Evolutionary conservation across 306 rosid species (phyloP).

Genomic region (Malus orientalis): DNA sequence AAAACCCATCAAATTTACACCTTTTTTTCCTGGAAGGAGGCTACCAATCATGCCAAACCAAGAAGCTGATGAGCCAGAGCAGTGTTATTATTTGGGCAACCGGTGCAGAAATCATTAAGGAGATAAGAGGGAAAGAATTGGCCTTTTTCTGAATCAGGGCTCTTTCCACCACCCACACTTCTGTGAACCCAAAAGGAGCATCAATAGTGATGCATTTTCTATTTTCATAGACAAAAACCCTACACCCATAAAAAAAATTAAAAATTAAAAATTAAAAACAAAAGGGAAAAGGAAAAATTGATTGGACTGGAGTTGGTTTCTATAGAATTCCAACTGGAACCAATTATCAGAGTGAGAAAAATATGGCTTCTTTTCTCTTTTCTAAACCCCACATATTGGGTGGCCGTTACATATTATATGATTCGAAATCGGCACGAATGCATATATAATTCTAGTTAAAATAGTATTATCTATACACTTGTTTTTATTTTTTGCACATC

Average conservation of each 20-base stretch:
- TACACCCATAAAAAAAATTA: conserved; percentile 8
- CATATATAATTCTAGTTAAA: too few species aligned
- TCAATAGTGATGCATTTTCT: conserved; percentile 31
- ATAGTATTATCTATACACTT: too few species aligned
- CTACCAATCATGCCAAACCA: conserved; percentile 41
- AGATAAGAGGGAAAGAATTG: conserved; percentile 35
- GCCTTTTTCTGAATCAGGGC: conserved; percentile 40
- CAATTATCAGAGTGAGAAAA: conserved; percentile 26
- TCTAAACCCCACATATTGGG: neutral
- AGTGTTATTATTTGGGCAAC: conserved; percentile 41
- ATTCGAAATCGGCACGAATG: neutral
- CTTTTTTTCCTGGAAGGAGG: neutral
- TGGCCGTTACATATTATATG: neutral
- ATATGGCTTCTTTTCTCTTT: neutral
- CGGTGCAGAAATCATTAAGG: conserved; percentile 36
- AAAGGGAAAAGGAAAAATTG: neutral
- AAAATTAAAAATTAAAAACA: conserved; percentile 4
- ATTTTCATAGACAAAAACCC: conserved; percentile 11
- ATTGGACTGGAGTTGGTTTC: conserved; percentile 22
- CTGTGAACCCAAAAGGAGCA: conserved; percentile 45
- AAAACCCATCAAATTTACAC: conserved; percentile 27
- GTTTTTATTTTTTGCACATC: too few species aligned
- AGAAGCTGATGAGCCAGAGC: conserved; percentile 39
- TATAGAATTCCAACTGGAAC: conserved; percentile 31
- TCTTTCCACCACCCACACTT: conserved; percentile 33